Evolutionary conservation across 2,329 filamentous ascomycete species (phyloP), one percentile per base, ranked within the genome.

Genomic region (Fusarium goolgardi): DNA sequence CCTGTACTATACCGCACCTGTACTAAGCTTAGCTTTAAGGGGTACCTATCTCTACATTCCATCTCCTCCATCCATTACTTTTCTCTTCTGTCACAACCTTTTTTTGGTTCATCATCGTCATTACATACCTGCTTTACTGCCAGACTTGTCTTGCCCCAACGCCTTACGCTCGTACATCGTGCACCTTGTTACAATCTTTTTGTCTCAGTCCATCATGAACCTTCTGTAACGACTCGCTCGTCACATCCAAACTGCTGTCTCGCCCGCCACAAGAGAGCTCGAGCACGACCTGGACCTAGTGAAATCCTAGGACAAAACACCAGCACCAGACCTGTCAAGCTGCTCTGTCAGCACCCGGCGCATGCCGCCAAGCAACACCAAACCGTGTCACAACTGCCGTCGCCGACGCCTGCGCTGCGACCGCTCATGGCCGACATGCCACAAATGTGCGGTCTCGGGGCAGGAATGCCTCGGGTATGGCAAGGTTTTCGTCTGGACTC

Each of bases 391-490:
- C 77, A 89, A 88, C 77, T 90, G 87, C 77, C 86, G 86, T 62
- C 84, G 83, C 59, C 83, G 83, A 73, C 84, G 88, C 69, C 82
- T 87, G 75, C 85, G 86, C 72, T 90, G 88, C 76, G 88, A 90
- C 76, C 82, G 84, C 62, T 88, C 87, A 34, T 78, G 84, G 50
- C 87, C 87, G 27, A 80, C 78, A 59, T 90, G 88, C 75, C 82
- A 85, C 71, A 90, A 89, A 78, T 90, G 87, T 75, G 76, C 79
- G 55, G 81, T 79, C 70, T 80, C 83, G 41, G 86, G 86, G 29
- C 80, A 85, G 74, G 81, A 85, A 70, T 90, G 88, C 78, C 83
- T 88, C 63, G 88, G 88, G 39, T 90, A 90, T 75, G 86, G 85
- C 63, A 84, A 84, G 72, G 76, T 89, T 46, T 85, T 88, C 68